phyloP scores from a whole-genome alignment of 768 basidiomycete genomes.

The Lactarius sp. region DNA sequence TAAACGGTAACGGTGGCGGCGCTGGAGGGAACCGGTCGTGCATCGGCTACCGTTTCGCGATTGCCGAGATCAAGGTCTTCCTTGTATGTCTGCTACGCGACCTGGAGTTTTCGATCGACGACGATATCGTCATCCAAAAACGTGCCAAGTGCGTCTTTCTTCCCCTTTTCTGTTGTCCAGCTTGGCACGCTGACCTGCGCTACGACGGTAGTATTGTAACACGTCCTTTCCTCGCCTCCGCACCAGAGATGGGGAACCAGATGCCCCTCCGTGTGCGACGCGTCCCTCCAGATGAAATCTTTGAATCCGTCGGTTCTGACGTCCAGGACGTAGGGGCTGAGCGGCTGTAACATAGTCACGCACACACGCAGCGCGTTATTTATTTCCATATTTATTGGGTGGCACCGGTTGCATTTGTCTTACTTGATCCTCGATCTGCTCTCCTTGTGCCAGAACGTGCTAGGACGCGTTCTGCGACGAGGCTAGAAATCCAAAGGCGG shows the following conservation, averaged over 20 bases:
- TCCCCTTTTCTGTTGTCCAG: slow-evolving; percentile 23
- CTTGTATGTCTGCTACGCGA: slow-evolving; percentile 54
- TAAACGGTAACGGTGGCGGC: slow-evolving; percentile 45
- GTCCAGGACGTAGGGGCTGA: not conserved
- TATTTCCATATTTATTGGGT: not conserved
- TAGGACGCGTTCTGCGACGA: not conserved
- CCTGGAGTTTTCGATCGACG: slow-evolving; percentile 49
- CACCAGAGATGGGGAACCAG: slow-evolving; percentile 50
- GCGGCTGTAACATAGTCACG: not conserved
- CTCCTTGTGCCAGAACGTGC: no score
- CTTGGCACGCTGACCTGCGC: slow-evolving; percentile 19
- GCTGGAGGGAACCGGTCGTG: slow-evolving; percentile 48
- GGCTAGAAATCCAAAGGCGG: not conserved
- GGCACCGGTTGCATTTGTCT: not conserved
- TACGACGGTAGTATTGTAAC: slow-evolving; percentile 42
- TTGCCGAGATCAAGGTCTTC: slow-evolving; percentile 60
- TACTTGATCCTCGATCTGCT: not conserved
- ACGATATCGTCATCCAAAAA: slow-evolving; percentile 54
- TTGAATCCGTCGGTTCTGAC: no score
- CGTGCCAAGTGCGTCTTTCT: slow-evolving; percentile 50
- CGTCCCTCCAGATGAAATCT: slow-evolving; percentile 19
- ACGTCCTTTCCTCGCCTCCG: slow-evolving; percentile 53
- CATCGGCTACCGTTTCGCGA: slow-evolving; percentile 57
- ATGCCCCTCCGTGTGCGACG: slow-evolving; percentile 52
- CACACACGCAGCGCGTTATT: not conserved